Base-by-base conservation (phyloP, 441 rosid species). In the Erodium texanum region DNA sequence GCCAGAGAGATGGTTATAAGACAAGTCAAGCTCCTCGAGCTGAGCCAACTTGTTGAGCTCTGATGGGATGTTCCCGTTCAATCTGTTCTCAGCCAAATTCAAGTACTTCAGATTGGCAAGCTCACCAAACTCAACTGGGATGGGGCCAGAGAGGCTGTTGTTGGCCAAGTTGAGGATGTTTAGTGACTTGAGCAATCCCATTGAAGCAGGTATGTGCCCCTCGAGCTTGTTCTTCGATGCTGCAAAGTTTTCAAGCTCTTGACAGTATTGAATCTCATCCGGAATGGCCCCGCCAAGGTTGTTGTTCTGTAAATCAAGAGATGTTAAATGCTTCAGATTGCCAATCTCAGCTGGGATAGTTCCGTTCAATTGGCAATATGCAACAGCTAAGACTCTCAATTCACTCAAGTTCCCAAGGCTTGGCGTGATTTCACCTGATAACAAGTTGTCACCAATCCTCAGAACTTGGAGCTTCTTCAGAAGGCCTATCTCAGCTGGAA, bases 261-360 rank as follows among this genome's bases (percentile, higher is more conserved):
- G 43, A 8, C 89, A 86, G 71, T 84, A 75, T 27, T 74, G 76
- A 50, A 90, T 74, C 68, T 86, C 88, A 34, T 70, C 74, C 0
- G 97, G 98, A 32, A 93, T 84, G 48, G 20, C 69, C 58, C 98
- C 97, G 18, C 75, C 70, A 67, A 93, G 85, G 67, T 45, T 18
- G 75, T 87, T 93, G n/a, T 45, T 67, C 82, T 86, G 86, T 76
- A 93, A 50, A 74, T 81, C 81, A 70, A 93, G 84, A 41, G 67
- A 43, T 24, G 43, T 66, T 68, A 90, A 73, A 14, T 71, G 63
- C 84, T 85, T 89, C 80, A 93, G 71, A 19, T 74, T 76, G 15
- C 97, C 96, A 69, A 93, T 80, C 77, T 82, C 87, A 3, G 20
- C 69, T 20, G 98, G 97, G 73, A 93, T 87, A n/a, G 81, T 65